phyloP scores from a whole-genome alignment of 345 rosid genomes.

The Lepidium sativum region DNA sequence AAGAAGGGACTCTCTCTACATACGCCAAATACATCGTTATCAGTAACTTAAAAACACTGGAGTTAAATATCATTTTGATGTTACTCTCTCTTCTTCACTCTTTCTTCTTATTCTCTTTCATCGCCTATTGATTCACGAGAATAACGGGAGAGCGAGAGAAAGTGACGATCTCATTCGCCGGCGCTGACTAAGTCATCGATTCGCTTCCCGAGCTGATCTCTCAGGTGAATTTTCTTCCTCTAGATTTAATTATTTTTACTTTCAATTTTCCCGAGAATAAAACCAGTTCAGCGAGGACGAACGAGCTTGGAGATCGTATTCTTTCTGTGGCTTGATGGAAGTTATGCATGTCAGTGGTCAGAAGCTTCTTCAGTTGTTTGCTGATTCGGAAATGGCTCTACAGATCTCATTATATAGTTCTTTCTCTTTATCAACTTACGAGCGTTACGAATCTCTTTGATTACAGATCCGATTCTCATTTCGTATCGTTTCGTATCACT shows the following conservation, averaged over 20 bases:
- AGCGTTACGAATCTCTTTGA: not conserved
- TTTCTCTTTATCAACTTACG: not conserved
- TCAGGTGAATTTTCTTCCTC: constrained; percentile 15
- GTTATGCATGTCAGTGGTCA: constrained; percentile 3
- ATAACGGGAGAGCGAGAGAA: not conserved
- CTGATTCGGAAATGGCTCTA: not conserved
- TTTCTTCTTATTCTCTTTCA: constrained; percentile 22
- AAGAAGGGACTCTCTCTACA: constrained; percentile 22
- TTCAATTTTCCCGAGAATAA: constrained; percentile 25
- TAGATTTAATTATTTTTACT: constrained; percentile 5
- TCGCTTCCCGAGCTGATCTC: constrained; percentile 9
- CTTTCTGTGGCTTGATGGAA: not conserved
- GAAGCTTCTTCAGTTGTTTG: not conserved
- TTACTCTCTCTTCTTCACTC: constrained; percentile 14
- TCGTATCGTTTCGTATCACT: not conserved
- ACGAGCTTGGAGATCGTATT: constrained; percentile 4
- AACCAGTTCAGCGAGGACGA: not conserved
- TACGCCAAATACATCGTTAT: constrained; percentile 37
- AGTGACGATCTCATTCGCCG: constrained; percentile 23
- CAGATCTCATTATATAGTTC: not conserved
- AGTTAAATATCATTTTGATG: not conserved
- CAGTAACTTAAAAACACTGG: constrained; percentile 25
- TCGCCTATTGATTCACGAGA: constrained; percentile 29
- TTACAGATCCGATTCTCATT: constrained; percentile 12
- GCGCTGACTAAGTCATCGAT: constrained; percentile 35